phyloP scores from a whole-genome alignment of 257 asterid genomes.

The Penstemon davidsonii region DNA sequence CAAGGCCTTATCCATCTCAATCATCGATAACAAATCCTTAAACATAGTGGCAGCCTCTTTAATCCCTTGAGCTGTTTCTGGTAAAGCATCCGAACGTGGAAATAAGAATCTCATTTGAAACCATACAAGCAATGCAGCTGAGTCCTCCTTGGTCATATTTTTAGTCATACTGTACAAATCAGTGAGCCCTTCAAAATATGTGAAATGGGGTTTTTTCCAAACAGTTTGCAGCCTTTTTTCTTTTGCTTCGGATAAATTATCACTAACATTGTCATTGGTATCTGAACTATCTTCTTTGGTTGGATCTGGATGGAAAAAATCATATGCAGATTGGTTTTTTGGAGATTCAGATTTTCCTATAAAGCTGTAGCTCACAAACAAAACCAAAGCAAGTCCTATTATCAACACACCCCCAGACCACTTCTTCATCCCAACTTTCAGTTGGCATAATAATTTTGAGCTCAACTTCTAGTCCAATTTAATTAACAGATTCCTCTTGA shows the following conservation, averaged over 20 bases:
- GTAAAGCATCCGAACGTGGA: conserved; percentile 84
- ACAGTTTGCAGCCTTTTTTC: conserved; percentile 26
- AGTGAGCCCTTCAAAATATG: conserved; percentile 48
- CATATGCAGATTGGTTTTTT: conserved; percentile 58
- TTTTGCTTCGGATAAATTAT: conserved; percentile 29
- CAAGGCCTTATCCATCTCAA: conserved; percentile 36
- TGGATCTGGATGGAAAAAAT: conserved; percentile 64
- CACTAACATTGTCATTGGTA: conserved; percentile 24
- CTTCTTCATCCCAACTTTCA: conserved; percentile 58
- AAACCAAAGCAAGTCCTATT: conserved; percentile 49
- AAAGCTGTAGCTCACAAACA: conserved; percentile 53
- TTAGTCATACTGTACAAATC: conserved; percentile 47
- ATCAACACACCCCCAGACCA: conserved; percentile 73
- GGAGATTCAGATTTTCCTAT: conserved; percentile 46
- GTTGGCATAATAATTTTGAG: conserved; percentile 25
- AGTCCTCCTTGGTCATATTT: conserved; percentile 45
- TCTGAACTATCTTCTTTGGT: conserved; percentile 28
- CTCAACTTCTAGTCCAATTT: conserved; percentile 8
- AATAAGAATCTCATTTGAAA: conserved; percentile 56
- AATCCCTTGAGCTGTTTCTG: conserved; percentile 77
- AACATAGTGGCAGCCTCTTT: conserved; percentile 70
- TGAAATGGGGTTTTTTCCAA: conserved; percentile 46
- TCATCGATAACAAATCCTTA: conserved; percentile 43
- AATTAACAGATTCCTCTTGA: background rate
- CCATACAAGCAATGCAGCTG: conserved; percentile 61